Conservation (phyloP, 2,329 filamentous ascomycete species). For the Madurella fahalii region DNA sequence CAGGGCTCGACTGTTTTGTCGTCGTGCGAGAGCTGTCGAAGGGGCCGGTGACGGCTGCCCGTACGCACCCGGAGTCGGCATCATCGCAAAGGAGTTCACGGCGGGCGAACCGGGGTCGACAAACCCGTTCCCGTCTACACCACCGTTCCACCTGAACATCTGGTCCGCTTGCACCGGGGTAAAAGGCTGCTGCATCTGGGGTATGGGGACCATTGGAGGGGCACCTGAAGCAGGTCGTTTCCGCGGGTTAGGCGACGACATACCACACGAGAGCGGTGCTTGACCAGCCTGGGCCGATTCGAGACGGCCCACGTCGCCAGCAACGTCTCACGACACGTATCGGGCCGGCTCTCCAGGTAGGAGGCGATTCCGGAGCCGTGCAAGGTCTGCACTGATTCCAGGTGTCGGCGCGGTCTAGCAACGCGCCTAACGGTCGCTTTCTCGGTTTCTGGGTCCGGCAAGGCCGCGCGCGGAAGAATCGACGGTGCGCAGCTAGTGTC, state of each 20-base stretch:
- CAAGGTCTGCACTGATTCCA: neutral
- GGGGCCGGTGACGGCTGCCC: slow-evolving; percentile 27
- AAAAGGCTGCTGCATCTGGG: slow-evolving; percentile 47
- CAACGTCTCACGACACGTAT: slow-evolving; percentile 1
- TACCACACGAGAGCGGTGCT: slow-evolving; percentile 29
- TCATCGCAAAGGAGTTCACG: slow-evolving; percentile 38
- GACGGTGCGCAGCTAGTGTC: neutral
- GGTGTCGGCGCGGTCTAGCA: neutral
- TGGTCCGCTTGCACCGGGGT: slow-evolving; percentile 46
- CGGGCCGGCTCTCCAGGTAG: neutral
- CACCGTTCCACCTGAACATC: slow-evolving; percentile 44
- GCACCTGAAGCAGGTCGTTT: slow-evolving; percentile 73
- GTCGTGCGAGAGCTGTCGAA: slow-evolving; percentile 50
- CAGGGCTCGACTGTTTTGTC: slow-evolving; percentile 49
- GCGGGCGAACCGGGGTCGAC: slow-evolving; percentile 34
- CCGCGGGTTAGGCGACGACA: slow-evolving; percentile 52
- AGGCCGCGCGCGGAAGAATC: neutral
- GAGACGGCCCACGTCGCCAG: slow-evolving; percentile 10
- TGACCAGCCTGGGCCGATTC: slow-evolving; percentile 8
- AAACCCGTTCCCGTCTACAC: slow-evolving; percentile 36
- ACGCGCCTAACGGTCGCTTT: neutral
- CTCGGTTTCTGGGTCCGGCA: neutral
- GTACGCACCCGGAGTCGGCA: slow-evolving; percentile 27
- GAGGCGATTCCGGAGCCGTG: neutral
- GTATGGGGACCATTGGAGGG: slow-evolving; percentile 56